phyloP scores from a whole-genome alignment of 2,329 filamentous ascomycete genomes.

The Claviceps fusiformis region DNA sequence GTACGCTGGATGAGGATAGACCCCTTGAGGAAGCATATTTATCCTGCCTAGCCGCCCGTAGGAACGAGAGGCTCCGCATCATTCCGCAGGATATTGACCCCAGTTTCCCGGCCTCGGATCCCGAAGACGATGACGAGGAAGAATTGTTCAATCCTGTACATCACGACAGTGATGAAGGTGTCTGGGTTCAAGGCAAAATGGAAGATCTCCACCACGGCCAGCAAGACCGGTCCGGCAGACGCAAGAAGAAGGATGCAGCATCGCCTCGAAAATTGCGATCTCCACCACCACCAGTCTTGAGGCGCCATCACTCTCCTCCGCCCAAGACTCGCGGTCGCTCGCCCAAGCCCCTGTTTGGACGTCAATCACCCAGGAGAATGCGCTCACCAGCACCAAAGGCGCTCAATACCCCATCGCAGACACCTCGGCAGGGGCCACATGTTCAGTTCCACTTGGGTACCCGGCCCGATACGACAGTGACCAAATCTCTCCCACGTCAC shows the following conservation, averaged over 20 bases:
- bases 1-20: conserved; percentile 88
- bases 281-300: conserved; percentile 21
- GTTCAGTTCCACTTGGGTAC: conserved; percentile 26
- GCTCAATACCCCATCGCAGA: conserved; percentile 22
- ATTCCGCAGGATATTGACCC: conserved; percentile 97
- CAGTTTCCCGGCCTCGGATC: conserved; percentile 89
- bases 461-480: conserved; percentile 57
- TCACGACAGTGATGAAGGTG: conserved; percentile 53
- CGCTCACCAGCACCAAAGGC: conserved; percentile 54
- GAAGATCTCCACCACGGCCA: conserved; percentile 51
- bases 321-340: conserved; percentile 24
- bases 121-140: conserved; percentile 71
- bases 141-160: conserved; percentile 44
- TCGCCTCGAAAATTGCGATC: conserved; percentile 33
- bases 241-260: conserved; percentile 35
- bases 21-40: conserved; percentile 90
- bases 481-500: conserved; percentile 75
- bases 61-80: conserved; percentile 64
- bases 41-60: conserved; percentile 66
- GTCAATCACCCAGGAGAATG: conserved; percentile 55
- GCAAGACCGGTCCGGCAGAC: conserved; percentile 29
- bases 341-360: conserved; percentile 40
- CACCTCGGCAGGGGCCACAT: conserved; percentile 26
- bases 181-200: conserved; percentile 60
- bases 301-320: conserved; percentile 19